Evolutionary conservation across 2,329 filamentous ascomycete genomes (phyloP).

Genomic region (Scedosporium aurantiacum): DNA sequence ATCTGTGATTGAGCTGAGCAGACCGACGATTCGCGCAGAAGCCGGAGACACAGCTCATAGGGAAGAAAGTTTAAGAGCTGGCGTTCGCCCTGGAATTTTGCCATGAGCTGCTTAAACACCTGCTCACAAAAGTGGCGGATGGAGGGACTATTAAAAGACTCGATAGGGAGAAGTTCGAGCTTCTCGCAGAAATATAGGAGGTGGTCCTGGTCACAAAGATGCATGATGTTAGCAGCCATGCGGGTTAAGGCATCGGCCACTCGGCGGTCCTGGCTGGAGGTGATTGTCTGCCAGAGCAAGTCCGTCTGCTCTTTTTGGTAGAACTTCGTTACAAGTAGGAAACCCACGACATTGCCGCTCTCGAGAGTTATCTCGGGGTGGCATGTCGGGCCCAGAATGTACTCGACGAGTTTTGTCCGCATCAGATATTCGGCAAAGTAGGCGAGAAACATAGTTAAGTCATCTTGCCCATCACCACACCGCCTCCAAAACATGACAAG

Average conservation of each 20-base stretch:
- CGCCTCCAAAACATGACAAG: constrained; percentile 57
- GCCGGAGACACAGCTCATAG: constrained; percentile 46
- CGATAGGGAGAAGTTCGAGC: constrained; percentile 51
- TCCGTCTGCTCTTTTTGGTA: constrained; percentile 66
- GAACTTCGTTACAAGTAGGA: constrained; percentile 67
- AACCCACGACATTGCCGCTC: constrained; percentile 75
- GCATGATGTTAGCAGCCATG: constrained; percentile 43
- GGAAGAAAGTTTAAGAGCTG: constrained; percentile 27
- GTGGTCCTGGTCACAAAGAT: constrained; percentile 34
- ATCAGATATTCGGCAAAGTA: constrained; percentile 62
- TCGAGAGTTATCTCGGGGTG: constrained; percentile 81
- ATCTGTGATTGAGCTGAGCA: constrained; percentile 40
- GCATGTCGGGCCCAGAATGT: constrained; percentile 81
- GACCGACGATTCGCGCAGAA: constrained; percentile 62
- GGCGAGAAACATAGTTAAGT: constrained; percentile 41
- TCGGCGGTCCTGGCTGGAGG: constrained; percentile 69
- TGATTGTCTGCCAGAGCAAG: constrained; percentile 73
- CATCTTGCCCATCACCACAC: constrained; percentile 34
- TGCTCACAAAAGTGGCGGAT: constrained; percentile 52
- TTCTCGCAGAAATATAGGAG: constrained; percentile 62
- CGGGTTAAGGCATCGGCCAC: constrained; percentile 69
- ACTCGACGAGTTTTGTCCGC: constrained; percentile 63
- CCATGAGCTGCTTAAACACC: constrained; percentile 38
- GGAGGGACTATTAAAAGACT: constrained; percentile 43
- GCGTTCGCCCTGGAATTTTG: constrained; percentile 29